Conservation (phyloP, 768 basidiomycete genomes). For the Mrakia hoshinonis region DNA sequence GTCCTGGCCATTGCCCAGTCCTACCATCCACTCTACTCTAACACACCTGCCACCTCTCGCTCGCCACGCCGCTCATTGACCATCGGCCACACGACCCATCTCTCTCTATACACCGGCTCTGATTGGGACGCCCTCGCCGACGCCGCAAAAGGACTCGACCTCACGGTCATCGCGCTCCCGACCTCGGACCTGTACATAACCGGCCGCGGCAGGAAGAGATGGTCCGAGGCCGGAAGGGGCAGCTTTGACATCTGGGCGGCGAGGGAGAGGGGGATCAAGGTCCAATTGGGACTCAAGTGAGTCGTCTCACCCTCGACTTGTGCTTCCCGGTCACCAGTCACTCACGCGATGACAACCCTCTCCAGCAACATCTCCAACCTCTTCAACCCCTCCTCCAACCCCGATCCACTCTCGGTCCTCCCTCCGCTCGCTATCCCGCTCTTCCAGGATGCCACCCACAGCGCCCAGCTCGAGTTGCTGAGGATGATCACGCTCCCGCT, state of each 20-base stretch:
- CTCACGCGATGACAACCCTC: too few relatives aligned
- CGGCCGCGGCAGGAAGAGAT: background rate
- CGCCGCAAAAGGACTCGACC: background rate
- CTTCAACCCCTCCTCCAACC: constrained; percentile 3
- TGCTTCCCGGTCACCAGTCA: background rate
- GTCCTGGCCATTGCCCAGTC: background rate
- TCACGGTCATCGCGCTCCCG: background rate
- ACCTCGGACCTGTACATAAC: constrained; percentile 2
- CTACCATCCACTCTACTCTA: background rate
- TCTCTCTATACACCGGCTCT: background rate
- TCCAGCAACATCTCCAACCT: constrained; percentile 9
- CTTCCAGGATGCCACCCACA: background rate
- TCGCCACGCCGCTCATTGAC: background rate
- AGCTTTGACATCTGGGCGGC: constrained; percentile 3
- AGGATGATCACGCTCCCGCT: background rate
- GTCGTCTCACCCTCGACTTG: background rate
- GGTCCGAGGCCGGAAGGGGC: background rate
- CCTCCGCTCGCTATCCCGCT: background rate
- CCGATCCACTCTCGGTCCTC: constrained; percentile 1
- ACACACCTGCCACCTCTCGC: background rate
- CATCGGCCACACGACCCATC: background rate
- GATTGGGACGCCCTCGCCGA: background rate
- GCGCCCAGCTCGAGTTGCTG: background rate
- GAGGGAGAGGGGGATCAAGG: background rate
- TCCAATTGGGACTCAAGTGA: constrained; percentile 3